phyloP scores from a whole-genome alignment of 164 flowering plant species.

The Paratinospora sagittata region DNA sequence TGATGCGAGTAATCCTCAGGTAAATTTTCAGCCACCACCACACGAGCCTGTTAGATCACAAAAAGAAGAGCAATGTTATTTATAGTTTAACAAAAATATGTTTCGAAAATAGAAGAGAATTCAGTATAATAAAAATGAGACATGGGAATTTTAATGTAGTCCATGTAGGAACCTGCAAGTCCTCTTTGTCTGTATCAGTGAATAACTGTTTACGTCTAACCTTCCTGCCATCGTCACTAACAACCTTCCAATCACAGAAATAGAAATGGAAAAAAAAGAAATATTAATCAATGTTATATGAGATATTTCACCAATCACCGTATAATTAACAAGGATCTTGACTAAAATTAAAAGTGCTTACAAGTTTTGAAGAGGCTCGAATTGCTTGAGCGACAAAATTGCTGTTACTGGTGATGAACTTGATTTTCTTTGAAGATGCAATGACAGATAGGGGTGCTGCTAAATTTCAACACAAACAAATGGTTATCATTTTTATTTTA shows the following conservation, averaged over 20 bases:
- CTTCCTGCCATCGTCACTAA: conserved; percentile 74
- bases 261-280: background rate
- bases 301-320: background rate
- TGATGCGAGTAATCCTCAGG: conserved; percentile 95
- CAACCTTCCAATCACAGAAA: conserved; percentile 38
- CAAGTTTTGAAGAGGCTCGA: conserved; percentile 73
- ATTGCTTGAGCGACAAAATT: conserved; percentile 68
- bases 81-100: background rate
- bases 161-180: conserved; percentile 58
- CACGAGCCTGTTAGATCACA: conserved; percentile 52
- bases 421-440: conserved; percentile 81
- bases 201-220: conserved; percentile 63
- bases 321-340: background rate
- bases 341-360: conserved; percentile 26
- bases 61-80: conserved; percentile 6
- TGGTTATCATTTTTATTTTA: too few relatives aligned
- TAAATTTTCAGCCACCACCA: conserved; percentile 82
- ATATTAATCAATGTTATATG: background rate
- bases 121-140: background rate
- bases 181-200: conserved; percentile 83
- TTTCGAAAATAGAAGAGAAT: background rate
- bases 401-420: conserved; percentile 48
- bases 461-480: background rate
- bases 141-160: background rate
- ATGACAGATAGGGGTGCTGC: conserved; percentile 76